Evolutionary conservation across 2,329 filamentous ascomycete species (phyloP).

Genomic region (Fusarium sp.): DNA sequence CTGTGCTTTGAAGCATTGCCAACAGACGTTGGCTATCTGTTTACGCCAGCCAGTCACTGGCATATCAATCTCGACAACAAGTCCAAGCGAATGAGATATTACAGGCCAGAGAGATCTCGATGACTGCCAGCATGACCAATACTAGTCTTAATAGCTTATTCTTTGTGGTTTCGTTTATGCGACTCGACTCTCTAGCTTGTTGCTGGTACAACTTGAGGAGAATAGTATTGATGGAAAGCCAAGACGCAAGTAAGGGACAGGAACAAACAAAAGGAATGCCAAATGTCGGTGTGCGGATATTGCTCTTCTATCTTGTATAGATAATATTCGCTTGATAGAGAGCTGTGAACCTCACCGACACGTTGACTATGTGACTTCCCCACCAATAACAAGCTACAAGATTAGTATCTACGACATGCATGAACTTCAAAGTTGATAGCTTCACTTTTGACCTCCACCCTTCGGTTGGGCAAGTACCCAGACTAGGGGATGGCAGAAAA

Average conservation of each 20-base stretch:
- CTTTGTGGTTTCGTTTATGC: neutral
- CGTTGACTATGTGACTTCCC: neutral
- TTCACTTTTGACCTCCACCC: neutral
- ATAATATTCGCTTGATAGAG: neutral
- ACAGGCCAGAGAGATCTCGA: neutral
- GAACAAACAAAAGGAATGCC: slow-evolving; percentile 7
- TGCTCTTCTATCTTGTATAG: neutral
- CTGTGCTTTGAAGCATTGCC: neutral
- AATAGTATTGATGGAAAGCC: neutral
- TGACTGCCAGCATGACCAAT: neutral
- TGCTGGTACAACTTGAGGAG: neutral
- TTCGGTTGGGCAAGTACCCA: neutral
- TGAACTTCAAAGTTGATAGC: neutral
- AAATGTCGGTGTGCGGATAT: slow-evolving; percentile 16
- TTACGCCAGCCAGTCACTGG: neutral
- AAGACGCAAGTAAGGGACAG: slow-evolving; percentile 3
- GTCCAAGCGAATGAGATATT: neutral
- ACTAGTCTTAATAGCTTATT: neutral
- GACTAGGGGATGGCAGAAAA: too few species aligned
- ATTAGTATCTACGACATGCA: slow-evolving; percentile 10
- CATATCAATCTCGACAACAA: neutral
- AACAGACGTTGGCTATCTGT: neutral
- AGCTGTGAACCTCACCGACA: neutral
- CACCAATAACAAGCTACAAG: neutral
- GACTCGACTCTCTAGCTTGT: neutral